phyloP scores from a whole-genome alignment of 1,284 basidiomycete genomes.

The Neonothopanus nambi region DNA sequence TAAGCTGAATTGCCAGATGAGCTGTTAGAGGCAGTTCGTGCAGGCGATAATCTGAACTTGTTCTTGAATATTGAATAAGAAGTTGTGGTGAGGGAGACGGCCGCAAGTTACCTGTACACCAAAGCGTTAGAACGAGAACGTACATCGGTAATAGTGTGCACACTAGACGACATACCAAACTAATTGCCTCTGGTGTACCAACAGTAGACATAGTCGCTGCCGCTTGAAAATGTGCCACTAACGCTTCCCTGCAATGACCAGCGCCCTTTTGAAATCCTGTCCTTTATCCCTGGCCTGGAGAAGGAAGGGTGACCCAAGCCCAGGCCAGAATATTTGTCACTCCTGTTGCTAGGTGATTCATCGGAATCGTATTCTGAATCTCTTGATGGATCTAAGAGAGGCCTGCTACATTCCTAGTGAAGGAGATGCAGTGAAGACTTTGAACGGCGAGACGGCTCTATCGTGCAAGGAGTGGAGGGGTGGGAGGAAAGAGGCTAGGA shows the following conservation, averaged over 20 bases:
- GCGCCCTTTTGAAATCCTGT: slow-evolving; percentile 39
- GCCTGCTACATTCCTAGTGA: slow-evolving; percentile 28
- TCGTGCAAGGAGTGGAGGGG: slow-evolving; percentile 70
- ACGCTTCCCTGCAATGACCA: slow-evolving; percentile 74
- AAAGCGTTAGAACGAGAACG: slow-evolving; percentile 16
- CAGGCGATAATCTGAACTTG: slow-evolving; percentile 37
- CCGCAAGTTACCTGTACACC: slow-evolving; percentile 41
- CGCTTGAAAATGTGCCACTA: slow-evolving; percentile 74
- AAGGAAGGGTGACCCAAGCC: slow-evolving; percentile 61
- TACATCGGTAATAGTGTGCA: slow-evolving; percentile 21
- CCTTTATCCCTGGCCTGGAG: slow-evolving; percentile 26
- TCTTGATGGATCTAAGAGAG: slow-evolving; percentile 36
- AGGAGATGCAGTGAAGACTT: slow-evolving; percentile 66
- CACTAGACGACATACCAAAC: slow-evolving; percentile 34
- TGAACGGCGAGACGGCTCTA: slow-evolving; percentile 76
- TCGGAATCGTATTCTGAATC: slow-evolving; percentile 53
- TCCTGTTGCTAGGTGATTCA: slow-evolving; percentile 54
- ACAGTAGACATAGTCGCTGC: slow-evolving; percentile 60
- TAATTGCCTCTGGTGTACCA: slow-evolving; percentile 51
- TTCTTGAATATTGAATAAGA: slow-evolving; percentile 47
- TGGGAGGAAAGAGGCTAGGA: slow-evolving; percentile 77
- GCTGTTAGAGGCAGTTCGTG: slow-evolving; percentile 48
- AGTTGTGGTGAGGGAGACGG: slow-evolving; percentile 46
- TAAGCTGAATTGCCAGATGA: slow-evolving; percentile 49
- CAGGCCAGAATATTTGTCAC: slow-evolving; percentile 60